Evolutionary conservation across 164 flowering plant genomes (phyloP).

Genomic region (Vitis rotundifolia): DNA sequence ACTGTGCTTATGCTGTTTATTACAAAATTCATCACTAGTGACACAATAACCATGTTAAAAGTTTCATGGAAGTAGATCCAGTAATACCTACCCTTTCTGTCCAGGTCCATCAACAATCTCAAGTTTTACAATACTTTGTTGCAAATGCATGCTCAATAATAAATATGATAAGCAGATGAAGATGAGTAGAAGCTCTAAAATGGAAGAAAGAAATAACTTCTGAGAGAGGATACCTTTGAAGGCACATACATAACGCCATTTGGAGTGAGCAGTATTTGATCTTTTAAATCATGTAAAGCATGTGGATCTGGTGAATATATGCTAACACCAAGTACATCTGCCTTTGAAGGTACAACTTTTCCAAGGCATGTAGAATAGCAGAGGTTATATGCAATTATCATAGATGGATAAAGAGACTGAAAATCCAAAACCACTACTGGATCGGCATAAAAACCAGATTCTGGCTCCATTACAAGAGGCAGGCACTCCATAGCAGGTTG

Average conservation of each 20-base stretch:
- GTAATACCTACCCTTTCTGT: too few species aligned
- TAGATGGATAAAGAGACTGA: constrained; percentile 97
- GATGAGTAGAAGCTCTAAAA: not conserved
- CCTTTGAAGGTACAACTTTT: constrained; percentile 66
- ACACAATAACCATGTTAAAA: too few species aligned
- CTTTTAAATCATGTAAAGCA: constrained; percentile 45
- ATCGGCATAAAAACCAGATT: constrained; percentile 93
- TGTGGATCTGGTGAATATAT: constrained; percentile 58
- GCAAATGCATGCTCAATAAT: not conserved
- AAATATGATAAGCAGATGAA: not conserved
- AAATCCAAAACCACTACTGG: constrained; percentile 97
- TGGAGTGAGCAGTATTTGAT: constrained; percentile 69
- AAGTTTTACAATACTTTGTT: too few species aligned
- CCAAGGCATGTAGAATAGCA: constrained; percentile 96
- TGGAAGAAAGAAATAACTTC: too few species aligned
- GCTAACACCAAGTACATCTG: constrained; percentile 76
- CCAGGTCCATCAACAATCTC: too few species aligned
- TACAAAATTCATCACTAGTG: too few species aligned
- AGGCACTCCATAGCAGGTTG: constrained; percentile 99
- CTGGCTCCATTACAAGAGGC: constrained; percentile 99
- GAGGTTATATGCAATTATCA: constrained; percentile 95
- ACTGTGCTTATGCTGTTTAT: too few species aligned
- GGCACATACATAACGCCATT: constrained; percentile 94
- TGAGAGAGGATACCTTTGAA: constrained; percentile 44
- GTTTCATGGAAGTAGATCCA: too few species aligned